Percentiles rank a stretch among this genome's conserved stretches.
phyloP scores from a whole-genome alignment of 306 rosid species.

The Prunus padus region DNA sequence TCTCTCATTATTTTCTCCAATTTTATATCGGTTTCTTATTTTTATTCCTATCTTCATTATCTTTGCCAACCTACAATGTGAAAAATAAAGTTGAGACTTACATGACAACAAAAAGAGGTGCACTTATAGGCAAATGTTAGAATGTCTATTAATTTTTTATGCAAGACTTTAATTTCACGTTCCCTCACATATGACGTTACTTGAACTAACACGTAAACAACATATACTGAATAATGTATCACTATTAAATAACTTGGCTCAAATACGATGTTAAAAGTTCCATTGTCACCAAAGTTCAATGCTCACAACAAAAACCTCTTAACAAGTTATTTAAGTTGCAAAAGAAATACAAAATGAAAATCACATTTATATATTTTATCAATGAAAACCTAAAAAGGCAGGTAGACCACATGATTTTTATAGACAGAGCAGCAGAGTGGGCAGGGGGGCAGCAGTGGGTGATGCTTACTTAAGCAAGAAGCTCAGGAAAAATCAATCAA shows the following conservation, averaged over 20 bases:
- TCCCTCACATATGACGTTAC: no score
- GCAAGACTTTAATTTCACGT: no score
- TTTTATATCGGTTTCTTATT: no score
- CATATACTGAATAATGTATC: no score
- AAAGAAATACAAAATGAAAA: background rate
- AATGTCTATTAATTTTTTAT: no score
- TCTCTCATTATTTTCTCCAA: background rate
- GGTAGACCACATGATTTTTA: background rate
- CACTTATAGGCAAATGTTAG: no score
- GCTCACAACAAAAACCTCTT: background rate
- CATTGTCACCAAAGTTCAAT: background rate
- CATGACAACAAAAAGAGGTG: no score
- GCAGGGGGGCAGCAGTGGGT: background rate
- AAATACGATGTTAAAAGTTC: no score
- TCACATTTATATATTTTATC: background rate
- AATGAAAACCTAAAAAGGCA: background rate
- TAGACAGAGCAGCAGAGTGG: background rate
- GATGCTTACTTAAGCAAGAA: conserved; percentile 7
- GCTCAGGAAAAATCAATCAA: background rate
- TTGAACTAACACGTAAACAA: no score
- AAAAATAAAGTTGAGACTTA: no score
- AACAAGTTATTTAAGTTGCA: background rate
- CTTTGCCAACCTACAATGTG: background rate
- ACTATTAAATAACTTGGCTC: no score
- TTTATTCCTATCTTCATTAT: background rate